Percentiles rank a stretch among this genome's conserved stretches.
phyloP scores from a whole-genome alignment of 2,329 filamentous ascomycete species.

The Curvularia sp. region DNA sequence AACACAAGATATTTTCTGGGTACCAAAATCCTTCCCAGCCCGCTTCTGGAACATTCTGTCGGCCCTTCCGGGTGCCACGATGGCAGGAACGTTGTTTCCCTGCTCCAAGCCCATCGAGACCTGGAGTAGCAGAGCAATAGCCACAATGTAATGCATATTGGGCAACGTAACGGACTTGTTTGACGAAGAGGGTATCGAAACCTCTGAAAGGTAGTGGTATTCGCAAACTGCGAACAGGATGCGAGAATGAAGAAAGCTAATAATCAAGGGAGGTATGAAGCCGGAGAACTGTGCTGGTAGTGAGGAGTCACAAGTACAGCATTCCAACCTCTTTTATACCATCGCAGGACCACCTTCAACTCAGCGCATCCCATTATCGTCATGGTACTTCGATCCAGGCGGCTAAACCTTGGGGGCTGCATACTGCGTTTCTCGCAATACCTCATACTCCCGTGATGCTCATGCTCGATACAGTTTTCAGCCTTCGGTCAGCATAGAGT shows the following conservation, averaged over 20 bases:
- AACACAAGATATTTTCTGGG: constrained; percentile 14
- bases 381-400: neutral
- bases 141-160: neutral
- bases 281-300: neutral
- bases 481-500: neutral
- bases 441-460: neutral
- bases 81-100: neutral
- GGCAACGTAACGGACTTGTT: neutral
- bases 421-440: neutral
- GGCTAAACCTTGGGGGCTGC: neutral
- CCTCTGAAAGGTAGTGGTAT: neutral
- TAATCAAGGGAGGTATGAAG: neutral
- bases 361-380: neutral
- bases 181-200: neutral
- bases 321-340: neutral
- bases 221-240: neutral
- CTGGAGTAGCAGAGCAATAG: neutral
- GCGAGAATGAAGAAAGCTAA: neutral
- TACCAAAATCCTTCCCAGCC: constrained; percentile 17
- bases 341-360: neutral
- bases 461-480: neutral
- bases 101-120: neutral
- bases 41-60: neutral
- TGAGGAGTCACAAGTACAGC: neutral
- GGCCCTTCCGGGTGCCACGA: neutral